phyloP scores from a whole-genome alignment of 371 early-diverging fungal genomes.

The Smittium mucronatum region DNA sequence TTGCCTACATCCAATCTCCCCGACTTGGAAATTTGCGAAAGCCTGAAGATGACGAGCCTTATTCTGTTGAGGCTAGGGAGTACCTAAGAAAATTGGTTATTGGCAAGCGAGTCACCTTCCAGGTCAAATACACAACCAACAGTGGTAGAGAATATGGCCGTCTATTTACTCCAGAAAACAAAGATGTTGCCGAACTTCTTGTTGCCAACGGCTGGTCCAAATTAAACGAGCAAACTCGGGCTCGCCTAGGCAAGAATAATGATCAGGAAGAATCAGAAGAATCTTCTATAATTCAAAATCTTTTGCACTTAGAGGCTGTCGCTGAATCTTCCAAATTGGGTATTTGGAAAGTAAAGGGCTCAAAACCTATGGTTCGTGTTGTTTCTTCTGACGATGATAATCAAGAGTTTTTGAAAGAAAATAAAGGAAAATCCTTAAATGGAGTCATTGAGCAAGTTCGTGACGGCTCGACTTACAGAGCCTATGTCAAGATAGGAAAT shows the following conservation, averaged over 20 bases:
- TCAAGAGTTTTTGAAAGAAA: constrained; percentile 55
- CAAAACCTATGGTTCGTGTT: constrained; percentile 23
- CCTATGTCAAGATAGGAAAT: constrained; percentile 51
- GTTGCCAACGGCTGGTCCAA: constrained; percentile 79
- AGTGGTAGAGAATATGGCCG: constrained; percentile 60
- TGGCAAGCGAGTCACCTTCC: constrained; percentile 78
- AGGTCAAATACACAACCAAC: constrained; percentile 57
- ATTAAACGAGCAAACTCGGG: constrained; percentile 38
- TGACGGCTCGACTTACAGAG: constrained; percentile 79
- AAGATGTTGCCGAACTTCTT: constrained; percentile 54
- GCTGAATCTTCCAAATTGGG: constrained; percentile 62
- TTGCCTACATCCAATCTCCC: constrained; percentile 73
- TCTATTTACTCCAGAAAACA: constrained; percentile 43
- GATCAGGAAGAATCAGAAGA: constrained; percentile 15
- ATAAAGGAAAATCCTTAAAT: constrained; percentile 67
- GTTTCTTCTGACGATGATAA: constrained; percentile 50
- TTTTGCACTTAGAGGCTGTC: constrained; percentile 52
- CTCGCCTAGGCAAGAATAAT: constrained; percentile 16
- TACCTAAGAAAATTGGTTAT: constrained; percentile 72
- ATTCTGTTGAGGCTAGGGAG: constrained; percentile 78
- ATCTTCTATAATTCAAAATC: constrained; percentile 32
- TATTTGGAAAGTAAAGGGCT: constrained; percentile 53
- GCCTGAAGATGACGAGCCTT: constrained; percentile 71
- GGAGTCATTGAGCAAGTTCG: constrained; percentile 87
- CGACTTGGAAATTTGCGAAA: constrained; percentile 58